phyloP scores from a whole-genome alignment of 345 rosid genomes.

The Murraya paniculata region DNA sequence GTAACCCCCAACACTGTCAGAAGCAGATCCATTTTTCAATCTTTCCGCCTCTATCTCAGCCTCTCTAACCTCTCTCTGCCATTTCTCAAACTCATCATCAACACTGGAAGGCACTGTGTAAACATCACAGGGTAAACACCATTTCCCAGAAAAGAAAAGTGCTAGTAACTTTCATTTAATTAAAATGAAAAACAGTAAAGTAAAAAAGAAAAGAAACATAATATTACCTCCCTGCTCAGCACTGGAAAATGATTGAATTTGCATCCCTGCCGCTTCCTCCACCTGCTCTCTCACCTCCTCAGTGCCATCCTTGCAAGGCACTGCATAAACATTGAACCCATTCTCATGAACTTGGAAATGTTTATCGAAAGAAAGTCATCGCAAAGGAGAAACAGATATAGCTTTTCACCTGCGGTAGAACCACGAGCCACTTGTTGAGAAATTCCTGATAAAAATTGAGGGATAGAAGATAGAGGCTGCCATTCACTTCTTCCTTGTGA shows the following conservation, averaged over 20 bases:
- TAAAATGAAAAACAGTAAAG: background rate
- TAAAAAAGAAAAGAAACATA: background rate
- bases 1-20: conserved; percentile 24
- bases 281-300: conserved; percentile 8
- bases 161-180: background rate
- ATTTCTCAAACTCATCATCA: conserved; percentile 81
- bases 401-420: conserved; percentile 43
- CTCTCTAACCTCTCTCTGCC: conserved; percentile 78
- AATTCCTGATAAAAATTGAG: conserved; percentile 51
- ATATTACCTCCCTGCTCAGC: conserved; percentile 20
- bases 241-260: conserved; percentile 21
- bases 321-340: conserved; percentile 25
- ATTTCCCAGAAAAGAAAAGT: background rate
- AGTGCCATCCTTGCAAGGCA: conserved; percentile 2
- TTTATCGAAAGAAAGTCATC: background rate
- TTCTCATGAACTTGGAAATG: background rate
- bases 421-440: conserved; percentile 29
- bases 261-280: conserved; percentile 16
- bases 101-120: conserved; percentile 45
- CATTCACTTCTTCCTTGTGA: conserved; percentile 81
- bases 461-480: conserved; percentile 75
- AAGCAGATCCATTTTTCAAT: conserved; percentile 47
- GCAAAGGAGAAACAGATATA: background rate
- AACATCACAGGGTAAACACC: conserved; percentile 29
- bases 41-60: conserved; percentile 63